These are phyloP conservation scores for Cercospora citrullina DNA, from an alignment of 2,329 filamentous ascomycete species.

Conservation along the genomic window DNA sequence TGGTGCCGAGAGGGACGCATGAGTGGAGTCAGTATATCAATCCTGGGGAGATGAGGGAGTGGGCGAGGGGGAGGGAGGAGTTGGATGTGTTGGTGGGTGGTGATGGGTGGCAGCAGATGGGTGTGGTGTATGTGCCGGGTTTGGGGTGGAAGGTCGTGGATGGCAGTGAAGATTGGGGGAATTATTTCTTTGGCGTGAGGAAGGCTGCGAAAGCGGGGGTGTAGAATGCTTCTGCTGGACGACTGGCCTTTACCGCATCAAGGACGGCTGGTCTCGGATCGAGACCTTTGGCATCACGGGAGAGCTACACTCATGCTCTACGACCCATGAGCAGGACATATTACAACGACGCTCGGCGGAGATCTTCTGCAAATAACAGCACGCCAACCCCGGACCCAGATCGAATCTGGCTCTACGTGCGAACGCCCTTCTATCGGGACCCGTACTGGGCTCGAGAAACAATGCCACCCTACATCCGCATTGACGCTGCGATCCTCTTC, in stretches of 20 bases:
- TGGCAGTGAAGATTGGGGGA: slow-evolving; percentile 82
- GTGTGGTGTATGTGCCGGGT: slow-evolving; percentile 86
- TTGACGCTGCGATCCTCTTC: neutral
- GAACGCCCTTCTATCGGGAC: neutral
- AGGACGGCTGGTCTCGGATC: neutral
- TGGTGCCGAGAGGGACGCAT: slow-evolving; percentile 91
- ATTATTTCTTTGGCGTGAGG: slow-evolving; percentile 92
- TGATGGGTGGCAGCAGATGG: slow-evolving; percentile 70
- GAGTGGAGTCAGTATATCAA: slow-evolving; percentile 97
- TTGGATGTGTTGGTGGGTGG: slow-evolving; percentile 59
- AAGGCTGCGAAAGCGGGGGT: slow-evolving; percentile 38
- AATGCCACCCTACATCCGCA: neutral
- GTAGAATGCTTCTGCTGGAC: neutral
- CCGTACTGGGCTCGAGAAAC: neutral
- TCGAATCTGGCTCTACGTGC: neutral
- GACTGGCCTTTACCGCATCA: neutral
- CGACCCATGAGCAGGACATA: neutral
- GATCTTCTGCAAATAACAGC: neutral
- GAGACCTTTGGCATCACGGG: neutral
- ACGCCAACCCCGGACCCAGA: neutral
- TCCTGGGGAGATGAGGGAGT: slow-evolving; percentile 66
- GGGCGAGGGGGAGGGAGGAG: slow-evolving; percentile 46
- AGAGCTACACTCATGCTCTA: neutral
- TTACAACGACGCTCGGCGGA: neutral
- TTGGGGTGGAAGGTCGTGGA: slow-evolving; percentile 82